A percentile compares a stretch with the other conserved stretches of the same genome.
Evolutionary conservation across 306 rosid species (phyloP).

Genomic region (Quercus agrifolia): DNA sequence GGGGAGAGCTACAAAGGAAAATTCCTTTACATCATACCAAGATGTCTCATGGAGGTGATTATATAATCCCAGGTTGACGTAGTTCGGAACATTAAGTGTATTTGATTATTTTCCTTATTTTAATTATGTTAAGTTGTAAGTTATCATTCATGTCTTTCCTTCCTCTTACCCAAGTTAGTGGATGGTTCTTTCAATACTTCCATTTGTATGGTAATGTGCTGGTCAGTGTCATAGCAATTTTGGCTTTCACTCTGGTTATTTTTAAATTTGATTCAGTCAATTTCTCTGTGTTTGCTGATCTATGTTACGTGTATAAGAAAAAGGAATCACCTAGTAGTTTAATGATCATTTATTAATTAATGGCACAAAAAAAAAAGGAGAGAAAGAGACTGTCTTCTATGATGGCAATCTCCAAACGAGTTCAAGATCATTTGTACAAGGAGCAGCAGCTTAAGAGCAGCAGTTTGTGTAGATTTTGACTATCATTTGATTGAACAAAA

Average conservation of each 20-base stretch:
- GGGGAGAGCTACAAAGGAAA: conserved; percentile 27
- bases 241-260: conserved; percentile 12
- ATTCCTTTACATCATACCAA: conserved; percentile 34
- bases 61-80: conserved; percentile 30
- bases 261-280: background rate
- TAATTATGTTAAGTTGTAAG: conserved; percentile 27
- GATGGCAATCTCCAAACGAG: background rate
- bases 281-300: background rate
- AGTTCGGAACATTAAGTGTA: conserved; percentile 9
- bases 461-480: too few species aligned
- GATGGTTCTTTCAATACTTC: conserved; percentile 13
- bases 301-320: background rate
- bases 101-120: background rate
- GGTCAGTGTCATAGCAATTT: conserved; percentile 14
- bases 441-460: too few species aligned
- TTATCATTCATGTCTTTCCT: conserved; percentile 7
- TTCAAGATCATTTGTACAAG: too few species aligned
- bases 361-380: background rate
- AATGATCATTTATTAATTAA: background rate
- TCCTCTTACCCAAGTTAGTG: conserved; percentile 3
- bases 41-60: conserved; percentile 23
- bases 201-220: conserved; percentile 10
- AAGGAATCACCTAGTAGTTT: background rate
- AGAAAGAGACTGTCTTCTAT: background rate
- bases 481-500: too few species aligned